These are phyloP conservation scores for Aphanomyces astaci DNA, from an alignment of 352 stramenopile species.

Conservation along the genomic window DNA sequence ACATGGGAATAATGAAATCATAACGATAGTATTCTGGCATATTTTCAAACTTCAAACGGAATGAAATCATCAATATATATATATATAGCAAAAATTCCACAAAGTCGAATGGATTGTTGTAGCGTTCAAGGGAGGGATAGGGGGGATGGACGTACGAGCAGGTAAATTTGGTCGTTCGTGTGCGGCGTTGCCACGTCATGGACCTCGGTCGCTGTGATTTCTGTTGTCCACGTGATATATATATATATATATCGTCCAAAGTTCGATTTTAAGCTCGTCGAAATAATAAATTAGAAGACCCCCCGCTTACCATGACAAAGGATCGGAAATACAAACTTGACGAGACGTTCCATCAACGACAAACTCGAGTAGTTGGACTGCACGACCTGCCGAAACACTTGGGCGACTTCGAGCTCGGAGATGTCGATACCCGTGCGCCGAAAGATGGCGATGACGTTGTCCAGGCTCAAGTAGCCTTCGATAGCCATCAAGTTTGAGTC, in stretches of 20 bases:
- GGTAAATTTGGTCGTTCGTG: constrained; percentile 40
- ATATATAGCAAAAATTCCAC: no score
- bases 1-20: no score
- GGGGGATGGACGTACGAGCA: constrained; percentile 49
- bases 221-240: no score
- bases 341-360: constrained; percentile 53
- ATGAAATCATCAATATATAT: no score
- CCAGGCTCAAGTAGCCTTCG: constrained; percentile 42
- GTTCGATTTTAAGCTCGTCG: no score
- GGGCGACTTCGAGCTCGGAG: constrained; percentile 32
- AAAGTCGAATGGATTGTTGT: no score
- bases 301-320: constrained; percentile 27
- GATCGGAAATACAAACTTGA: constrained; percentile 50
- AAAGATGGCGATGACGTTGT: constrained; percentile 58
- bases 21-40: no score
- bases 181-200: constrained; percentile 23
- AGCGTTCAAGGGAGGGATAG: no score
- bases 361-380: constrained; percentile 24
- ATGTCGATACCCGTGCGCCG: constrained; percentile 50
- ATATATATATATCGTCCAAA: no score
- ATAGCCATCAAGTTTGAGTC: constrained; percentile 54
- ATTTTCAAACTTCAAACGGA: neutral
- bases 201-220: constrained; percentile 4
- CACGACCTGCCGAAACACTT: constrained; percentile 1
- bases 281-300: no score